Evolutionary conservation across 495 filamentous ascomycete species (phyloP).

Genomic region (Aspergillus funiculosus): DNA sequence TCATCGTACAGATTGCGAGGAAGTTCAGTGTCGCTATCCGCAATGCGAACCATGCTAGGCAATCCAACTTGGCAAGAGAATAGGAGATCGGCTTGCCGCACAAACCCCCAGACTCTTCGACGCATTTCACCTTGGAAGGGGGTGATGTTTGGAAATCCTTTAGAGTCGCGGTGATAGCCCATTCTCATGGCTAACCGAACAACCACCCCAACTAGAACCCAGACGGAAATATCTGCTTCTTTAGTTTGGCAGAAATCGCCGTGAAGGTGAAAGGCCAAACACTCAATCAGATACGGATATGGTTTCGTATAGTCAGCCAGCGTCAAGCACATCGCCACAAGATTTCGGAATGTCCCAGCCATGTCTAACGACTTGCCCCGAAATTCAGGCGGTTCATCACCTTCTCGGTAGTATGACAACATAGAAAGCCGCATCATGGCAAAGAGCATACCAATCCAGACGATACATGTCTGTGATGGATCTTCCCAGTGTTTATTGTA

Average conservation of each 20-base stretch:
- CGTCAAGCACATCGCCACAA: constrained; percentile 82
- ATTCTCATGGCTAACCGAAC: constrained; percentile 85
- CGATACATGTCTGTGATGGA: constrained; percentile 68
- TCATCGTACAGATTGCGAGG: constrained; percentile 93
- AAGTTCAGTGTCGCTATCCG: constrained; percentile 78
- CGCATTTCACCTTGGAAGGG: constrained; percentile 92
- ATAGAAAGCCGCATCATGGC: constrained; percentile 84
- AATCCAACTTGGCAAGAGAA: constrained; percentile 90
- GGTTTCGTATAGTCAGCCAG: constrained; percentile 88
- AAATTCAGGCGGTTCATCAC: constrained; percentile 87
- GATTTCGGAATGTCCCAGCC: constrained; percentile 69
- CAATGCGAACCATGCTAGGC: constrained; percentile 77
- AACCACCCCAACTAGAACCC: constrained; percentile 75
- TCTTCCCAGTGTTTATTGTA: constrained; percentile 86
- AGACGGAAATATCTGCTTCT: constrained; percentile 76
- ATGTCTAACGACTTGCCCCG: constrained; percentile 64
- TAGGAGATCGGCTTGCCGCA: constrained; percentile 73
- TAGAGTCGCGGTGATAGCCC: constrained; percentile 92
- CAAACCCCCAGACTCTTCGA: constrained; percentile 78
- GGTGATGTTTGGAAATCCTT: constrained; percentile 72
- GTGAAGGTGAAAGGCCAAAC: constrained; percentile 77
- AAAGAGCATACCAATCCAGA: constrained; percentile 88
- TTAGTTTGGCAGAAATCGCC: constrained; percentile 72
- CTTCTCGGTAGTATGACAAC: constrained; percentile 82
- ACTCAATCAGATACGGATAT: constrained; percentile 79